Evolutionary conservation across 2,329 filamentous ascomycete species (phyloP).

Genomic region (Graphilbum sp.): DNA sequence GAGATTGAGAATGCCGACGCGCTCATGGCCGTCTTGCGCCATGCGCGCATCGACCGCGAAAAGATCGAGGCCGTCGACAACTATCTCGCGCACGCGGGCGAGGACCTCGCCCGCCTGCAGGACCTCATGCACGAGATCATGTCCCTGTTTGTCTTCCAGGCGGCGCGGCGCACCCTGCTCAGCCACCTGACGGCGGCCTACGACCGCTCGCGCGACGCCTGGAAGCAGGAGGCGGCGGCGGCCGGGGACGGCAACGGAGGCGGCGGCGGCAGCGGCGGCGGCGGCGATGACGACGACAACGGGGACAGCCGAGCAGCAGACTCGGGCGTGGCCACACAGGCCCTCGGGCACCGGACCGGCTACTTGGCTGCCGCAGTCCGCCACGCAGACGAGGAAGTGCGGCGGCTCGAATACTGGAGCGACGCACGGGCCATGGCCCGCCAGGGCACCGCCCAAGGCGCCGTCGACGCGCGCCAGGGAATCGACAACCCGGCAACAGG

Average conservation of each 20-base stretch:
- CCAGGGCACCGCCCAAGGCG: constrained; percentile 9
- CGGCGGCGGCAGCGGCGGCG: not conserved
- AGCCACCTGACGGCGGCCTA: constrained; percentile 50
- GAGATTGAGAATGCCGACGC: constrained; percentile 47
- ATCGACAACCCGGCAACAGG: constrained; percentile 37
- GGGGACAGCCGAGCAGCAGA: not conserved
- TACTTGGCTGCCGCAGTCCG: constrained; percentile 59
- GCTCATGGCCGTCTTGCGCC: constrained; percentile 51
- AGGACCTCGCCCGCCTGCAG: constrained; percentile 59
- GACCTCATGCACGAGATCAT: constrained; percentile 73
- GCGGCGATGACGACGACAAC: not conserved
- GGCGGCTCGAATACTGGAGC: constrained; percentile 73
- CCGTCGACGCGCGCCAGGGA: constrained; percentile 24
- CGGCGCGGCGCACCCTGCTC: constrained; percentile 63
- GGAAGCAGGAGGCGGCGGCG: not conserved
- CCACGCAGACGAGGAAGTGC: constrained; percentile 66
- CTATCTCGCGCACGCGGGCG: constrained; percentile 62
- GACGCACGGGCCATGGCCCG: constrained; percentile 57
- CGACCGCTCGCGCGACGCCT: constrained; percentile 27
- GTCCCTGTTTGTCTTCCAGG: constrained; percentile 77
- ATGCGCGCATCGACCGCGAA: constrained; percentile 67
- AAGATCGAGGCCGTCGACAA: constrained; percentile 68
- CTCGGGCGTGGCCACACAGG: too few relatives aligned
- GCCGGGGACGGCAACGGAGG: constrained; percentile 10
- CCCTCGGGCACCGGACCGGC: constrained; percentile 29